Evolutionary conservation across 352 stramenopile species (phyloP).

Genomic region (Pythium dissotocum): DNA sequence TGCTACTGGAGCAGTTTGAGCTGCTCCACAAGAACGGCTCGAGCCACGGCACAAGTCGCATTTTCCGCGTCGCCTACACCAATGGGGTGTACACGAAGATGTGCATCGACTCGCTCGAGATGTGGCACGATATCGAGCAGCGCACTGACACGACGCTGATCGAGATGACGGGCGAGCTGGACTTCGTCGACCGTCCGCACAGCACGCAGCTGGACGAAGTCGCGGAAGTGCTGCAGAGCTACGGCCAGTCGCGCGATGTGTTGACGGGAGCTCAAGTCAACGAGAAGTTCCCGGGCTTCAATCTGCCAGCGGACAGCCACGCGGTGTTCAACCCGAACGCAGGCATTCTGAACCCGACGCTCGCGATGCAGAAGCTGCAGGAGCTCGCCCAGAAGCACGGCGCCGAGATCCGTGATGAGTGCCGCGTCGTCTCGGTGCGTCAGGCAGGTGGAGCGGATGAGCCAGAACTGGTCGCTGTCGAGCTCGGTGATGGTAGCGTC

Average conservation of each 20-base stretch:
- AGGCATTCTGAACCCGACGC: conserved; percentile 54
- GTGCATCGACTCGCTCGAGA: conserved; percentile 55
- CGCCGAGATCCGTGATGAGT: conserved; percentile 41
- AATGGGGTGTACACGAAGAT: conserved; percentile 69
- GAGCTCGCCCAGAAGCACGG: conserved; percentile 39
- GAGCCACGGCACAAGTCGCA: conserved; percentile 74
- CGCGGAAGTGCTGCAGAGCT: conserved; percentile 14
- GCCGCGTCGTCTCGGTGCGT: conserved; percentile 15
- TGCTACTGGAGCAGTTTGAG: conserved; percentile 76
- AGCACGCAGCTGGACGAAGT: conserved; percentile 25
- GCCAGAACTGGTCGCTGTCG: conserved; percentile 30
- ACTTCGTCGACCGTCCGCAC: conserved; percentile 39
- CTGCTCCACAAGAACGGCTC: conserved; percentile 65
- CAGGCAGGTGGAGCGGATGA: conserved; percentile 20
- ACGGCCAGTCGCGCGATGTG: conserved; percentile 33
- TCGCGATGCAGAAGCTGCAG: conserved; percentile 56
- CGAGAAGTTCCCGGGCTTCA: conserved; percentile 53
- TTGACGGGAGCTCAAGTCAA: conserved; percentile 48
- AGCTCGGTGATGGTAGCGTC: conserved; percentile 30
- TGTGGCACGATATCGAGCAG: conserved; percentile 59
- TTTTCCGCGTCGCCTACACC: conserved; percentile 84
- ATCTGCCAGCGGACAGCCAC: conserved; percentile 36
- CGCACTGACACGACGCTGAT: conserved; percentile 41
- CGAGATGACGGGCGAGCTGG: conserved; percentile 61
- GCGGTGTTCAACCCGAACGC: conserved; percentile 51